Percentiles rank a stretch among this genome's conserved stretches.
These are phyloP conservation scores for Aspergillus pseudonomiae DNA, from an alignment of 2,329 filamentous ascomycete species.

Conservation along the genomic window DNA sequence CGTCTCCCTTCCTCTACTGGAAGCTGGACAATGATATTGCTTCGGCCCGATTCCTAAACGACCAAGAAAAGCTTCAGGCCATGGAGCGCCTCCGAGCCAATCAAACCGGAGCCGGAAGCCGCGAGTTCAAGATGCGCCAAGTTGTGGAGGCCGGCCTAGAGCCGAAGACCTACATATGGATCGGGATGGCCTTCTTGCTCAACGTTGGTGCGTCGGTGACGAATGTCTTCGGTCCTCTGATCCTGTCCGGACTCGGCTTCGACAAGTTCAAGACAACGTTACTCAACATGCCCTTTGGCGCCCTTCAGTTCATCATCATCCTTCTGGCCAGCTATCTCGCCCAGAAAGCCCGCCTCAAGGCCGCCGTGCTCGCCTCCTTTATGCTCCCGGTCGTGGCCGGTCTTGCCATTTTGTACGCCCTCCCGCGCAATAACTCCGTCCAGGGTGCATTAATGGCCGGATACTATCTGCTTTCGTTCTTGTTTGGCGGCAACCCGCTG, in stretches of 20 bases:
- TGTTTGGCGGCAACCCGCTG: slow-evolving; percentile 68
- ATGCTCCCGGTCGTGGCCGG: slow-evolving; percentile 65
- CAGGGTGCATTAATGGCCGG: slow-evolving; percentile 57
- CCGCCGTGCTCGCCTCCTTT: slow-evolving; percentile 55
- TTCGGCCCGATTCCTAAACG: slow-evolving; percentile 52
- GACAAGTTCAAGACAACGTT: slow-evolving; percentile 61
- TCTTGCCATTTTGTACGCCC: slow-evolving; percentile 56
- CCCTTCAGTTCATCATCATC: slow-evolving; percentile 63
- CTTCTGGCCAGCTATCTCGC: slow-evolving; percentile 62
- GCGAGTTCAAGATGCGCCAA: slow-evolving; percentile 51
- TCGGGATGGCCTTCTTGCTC: slow-evolving; percentile 62
- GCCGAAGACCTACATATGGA: slow-evolving; percentile 60
- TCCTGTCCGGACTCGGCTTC: slow-evolving; percentile 63
- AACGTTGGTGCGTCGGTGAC: slow-evolving; percentile 67
- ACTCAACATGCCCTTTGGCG: slow-evolving; percentile 69
- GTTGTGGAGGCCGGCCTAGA: slow-evolving; percentile 47
- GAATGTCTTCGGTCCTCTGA: slow-evolving; percentile 67
- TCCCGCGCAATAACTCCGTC: slow-evolving; percentile 48
- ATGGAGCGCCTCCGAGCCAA: slow-evolving; percentile 55
- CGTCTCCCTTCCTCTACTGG: slow-evolving; percentile 62
- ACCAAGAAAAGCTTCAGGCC: slow-evolving; percentile 50
- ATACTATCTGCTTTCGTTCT: slow-evolving; percentile 68
- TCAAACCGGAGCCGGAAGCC: slow-evolving; percentile 50
- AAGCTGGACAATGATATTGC: slow-evolving; percentile 61
- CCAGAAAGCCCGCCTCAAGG: slow-evolving; percentile 61